Evolutionary conservation across 371 early-diverging fungal genomes (phyloP), one percentile per base, ranked within the genome.

Genomic region (Umbelopsis sp.): DNA sequence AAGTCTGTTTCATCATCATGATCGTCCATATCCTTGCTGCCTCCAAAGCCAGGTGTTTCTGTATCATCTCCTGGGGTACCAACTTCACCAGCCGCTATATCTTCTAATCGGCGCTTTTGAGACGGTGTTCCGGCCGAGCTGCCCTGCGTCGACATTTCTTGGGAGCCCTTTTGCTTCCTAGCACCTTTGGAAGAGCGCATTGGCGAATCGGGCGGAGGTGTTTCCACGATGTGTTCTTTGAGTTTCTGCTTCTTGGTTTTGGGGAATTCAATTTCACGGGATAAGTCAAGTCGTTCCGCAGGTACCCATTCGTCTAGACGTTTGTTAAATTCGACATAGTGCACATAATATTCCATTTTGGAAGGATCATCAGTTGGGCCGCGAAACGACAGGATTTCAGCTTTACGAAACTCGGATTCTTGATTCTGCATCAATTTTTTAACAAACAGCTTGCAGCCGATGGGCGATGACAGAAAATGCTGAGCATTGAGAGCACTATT

Each of bases 271-370:
- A 96, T 87, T 2, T 87, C 88, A 65, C 89, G 81, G 25, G 81
- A 76, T 25, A 97, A 77, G 62, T 95, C 90, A 20, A 98, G 75
- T 22, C 91, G 79, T 0, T 82, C 74, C n/a, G 87, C 86, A 0
- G 87, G 63, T 0, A 99, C 94, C 99, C 99, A 99, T 77, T 98
- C 97, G 83, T 99, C 99, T 65, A 99, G 84, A 51, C 99, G 94
- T 78, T 98, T 99, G 86, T 99, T 99, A 81, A 96, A 99, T 63
- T 96, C 95, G 5, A 94, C 89, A 78, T 98, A 99, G 77, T 99
- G 99, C 2, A 99, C 96, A 81, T 99, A 99, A 76, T 93, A 98
- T 80, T 95, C 92, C 18, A 84, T 71, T n/a, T 82, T 75, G 6
- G 68, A 46, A 1, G 77, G 50, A 45, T 81, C 77, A 10, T 76